Conservation (phyloP, 768 basidiomycete species). For the Sarcomyxa edulis region DNA sequence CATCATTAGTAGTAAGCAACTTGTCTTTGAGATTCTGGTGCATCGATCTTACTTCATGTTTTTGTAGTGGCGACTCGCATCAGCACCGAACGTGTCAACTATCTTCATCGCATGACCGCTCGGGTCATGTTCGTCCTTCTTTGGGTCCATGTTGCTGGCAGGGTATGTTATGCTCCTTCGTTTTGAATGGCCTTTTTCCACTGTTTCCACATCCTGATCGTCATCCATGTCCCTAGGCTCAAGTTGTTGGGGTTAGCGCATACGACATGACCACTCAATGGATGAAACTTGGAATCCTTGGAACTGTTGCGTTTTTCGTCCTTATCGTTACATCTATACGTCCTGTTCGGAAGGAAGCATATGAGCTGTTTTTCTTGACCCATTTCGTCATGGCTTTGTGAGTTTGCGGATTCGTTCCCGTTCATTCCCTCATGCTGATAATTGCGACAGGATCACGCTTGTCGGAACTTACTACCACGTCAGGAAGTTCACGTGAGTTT, state of each 20-base stretch:
- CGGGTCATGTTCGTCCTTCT: conserved; percentile 3
- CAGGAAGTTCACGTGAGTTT: too few relatives aligned
- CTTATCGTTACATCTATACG: conserved; percentile 31
- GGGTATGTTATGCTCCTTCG: conserved; percentile 1
- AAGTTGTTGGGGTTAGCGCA: too few relatives aligned
- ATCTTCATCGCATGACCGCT: conserved; percentile 7
- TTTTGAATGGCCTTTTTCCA: neutral
- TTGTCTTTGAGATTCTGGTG: too few relatives aligned
- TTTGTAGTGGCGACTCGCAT: too few relatives aligned
- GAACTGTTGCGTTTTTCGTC: conserved; percentile 23
- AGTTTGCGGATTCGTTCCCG: too few relatives aligned
- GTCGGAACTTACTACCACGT: conserved; percentile 8
- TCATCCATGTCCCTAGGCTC: too few relatives aligned
- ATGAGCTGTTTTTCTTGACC: conserved; percentile 36
- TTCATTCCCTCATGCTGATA: too few relatives aligned
- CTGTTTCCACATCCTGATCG: neutral
- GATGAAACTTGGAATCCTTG: conserved; percentile 27
- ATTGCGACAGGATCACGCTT: conserved; percentile 6
- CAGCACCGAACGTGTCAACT: too few relatives aligned
- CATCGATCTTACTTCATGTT: too few relatives aligned
- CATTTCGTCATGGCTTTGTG: conserved; percentile 35
- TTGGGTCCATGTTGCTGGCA: conserved; percentile 4
- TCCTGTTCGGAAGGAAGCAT: conserved; percentile 24
- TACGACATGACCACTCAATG: conserved; percentile 10
- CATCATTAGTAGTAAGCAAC: conserved; percentile 29